These are phyloP conservation scores for Cryptococcus floricola DNA, from an alignment of 1,284 basidiomycete species.

Conservation along the genomic window DNA sequence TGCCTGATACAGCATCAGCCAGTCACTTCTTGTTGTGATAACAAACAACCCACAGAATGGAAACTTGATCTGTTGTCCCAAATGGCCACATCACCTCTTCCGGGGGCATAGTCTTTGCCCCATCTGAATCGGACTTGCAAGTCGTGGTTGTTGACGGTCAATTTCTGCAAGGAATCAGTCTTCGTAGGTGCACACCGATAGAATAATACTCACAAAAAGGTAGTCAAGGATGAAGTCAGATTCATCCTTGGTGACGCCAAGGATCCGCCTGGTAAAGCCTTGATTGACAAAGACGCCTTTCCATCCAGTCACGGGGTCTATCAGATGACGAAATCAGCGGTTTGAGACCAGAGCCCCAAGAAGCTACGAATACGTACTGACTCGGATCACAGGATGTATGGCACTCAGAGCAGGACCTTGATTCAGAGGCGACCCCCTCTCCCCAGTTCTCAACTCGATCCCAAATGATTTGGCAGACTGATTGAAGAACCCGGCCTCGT, in stretches of 20 bases:
- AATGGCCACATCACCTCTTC: slow-evolving; percentile 41
- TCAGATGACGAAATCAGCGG: background rate
- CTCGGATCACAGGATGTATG: slow-evolving; percentile 53
- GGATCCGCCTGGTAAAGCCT: slow-evolving; percentile 60
- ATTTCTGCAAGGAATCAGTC: slow-evolving; percentile 45
- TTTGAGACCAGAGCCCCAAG: background rate
- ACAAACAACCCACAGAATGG: background rate
- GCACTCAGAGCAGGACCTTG: slow-evolving; percentile 57
- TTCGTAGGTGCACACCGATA: background rate
- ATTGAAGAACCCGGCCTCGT: slow-evolving; percentile 59
- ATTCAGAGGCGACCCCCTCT: slow-evolving; percentile 59
- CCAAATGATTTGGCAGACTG: slow-evolving; percentile 36
- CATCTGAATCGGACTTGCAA: slow-evolving; percentile 56
- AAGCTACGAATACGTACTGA: background rate
- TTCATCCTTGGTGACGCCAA: slow-evolving; percentile 60
- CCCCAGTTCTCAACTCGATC: slow-evolving; percentile 21
- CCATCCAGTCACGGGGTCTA: slow-evolving; percentile 61
- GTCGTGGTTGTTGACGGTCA: slow-evolving; percentile 54
- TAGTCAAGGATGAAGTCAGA: slow-evolving; percentile 50
- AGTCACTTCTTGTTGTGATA: background rate
- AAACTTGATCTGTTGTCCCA: slow-evolving; percentile 48
- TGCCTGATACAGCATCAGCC: slow-evolving; percentile 7
- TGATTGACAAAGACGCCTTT: slow-evolving; percentile 64
- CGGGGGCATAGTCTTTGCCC: slow-evolving; percentile 22
- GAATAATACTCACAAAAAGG: slow-evolving; percentile 11